Evolutionary conservation across 345 rosid genomes (phyloP).

Genomic region (Lumnitzera racemosa): DNA sequence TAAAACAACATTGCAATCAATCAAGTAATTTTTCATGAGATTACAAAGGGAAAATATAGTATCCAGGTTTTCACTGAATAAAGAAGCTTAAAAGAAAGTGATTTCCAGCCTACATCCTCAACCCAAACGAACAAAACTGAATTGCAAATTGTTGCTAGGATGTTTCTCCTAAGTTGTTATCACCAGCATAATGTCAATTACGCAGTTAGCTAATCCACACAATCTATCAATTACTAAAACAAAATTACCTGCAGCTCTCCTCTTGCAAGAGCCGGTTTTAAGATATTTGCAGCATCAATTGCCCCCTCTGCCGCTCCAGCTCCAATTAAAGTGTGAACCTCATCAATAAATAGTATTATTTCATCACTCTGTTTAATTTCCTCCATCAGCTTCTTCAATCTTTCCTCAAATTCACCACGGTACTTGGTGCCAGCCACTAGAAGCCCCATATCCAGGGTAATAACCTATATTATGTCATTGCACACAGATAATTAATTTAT

Average conservation of each 20-base stretch:
- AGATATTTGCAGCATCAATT: constrained; percentile 97
- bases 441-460: constrained; percentile 99
- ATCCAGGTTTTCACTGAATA: too few species aligned
- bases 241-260: constrained; percentile 93
- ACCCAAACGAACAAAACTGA: too few species aligned
- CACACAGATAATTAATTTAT: too few species aligned
- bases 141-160: too few species aligned
- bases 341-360: constrained; percentile 94
- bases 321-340: constrained; percentile 95
- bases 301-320: constrained; percentile 99
- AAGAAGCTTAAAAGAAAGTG: too few species aligned
- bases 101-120: too few species aligned
- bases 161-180: not conserved
- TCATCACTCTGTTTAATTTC: constrained; percentile 99
- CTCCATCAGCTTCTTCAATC: constrained; percentile 98
- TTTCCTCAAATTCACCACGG: constrained; percentile 97
- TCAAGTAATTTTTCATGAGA: too few species aligned
- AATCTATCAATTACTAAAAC: too few species aligned
- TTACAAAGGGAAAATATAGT: too few species aligned
- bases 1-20: too few species aligned
- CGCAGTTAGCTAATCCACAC: too few species aligned
- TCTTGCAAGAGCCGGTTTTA: constrained; percentile 99
- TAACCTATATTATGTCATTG: constrained; percentile 43
- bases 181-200: constrained; percentile 1
- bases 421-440: constrained; percentile 98